Evolutionary conservation across 2,329 filamentous ascomycete species (phyloP), one percentile per base, ranked within the genome.

Genomic region (Anisogramma anomala): DNA sequence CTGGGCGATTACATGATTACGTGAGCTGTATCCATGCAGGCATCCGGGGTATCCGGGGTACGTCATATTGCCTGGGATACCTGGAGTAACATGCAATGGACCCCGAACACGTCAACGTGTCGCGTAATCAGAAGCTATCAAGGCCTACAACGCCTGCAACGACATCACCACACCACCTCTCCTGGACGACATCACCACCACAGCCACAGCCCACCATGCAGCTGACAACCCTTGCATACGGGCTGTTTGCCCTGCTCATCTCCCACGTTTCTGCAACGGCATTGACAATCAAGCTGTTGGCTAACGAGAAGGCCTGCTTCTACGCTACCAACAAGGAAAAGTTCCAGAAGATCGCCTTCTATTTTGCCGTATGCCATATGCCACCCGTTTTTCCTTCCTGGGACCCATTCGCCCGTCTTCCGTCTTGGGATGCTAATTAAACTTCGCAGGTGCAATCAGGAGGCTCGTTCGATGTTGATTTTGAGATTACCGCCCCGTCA

Each of bases 221-320:
- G 66, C 61, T 80, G 50, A 66, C 71, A 48, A 62, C 72, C 49
- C 54, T 84, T 47, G 65, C 77, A 40, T 68, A 74, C 53, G 77
- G 81, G 67, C 72, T 91, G 40, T 58, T 93, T 60, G 82, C 82
- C 66, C 77, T 72, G 55, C 63, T 84, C 49, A 66, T 78, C 43
- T 79, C 82, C 46, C 68, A 82, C 46, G 82, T 81, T 39, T 79
- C 83, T 40, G 87, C 86, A 27, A 98, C 91, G 4, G 88, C 91
- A 30, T 72, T 98, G 58, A 98, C 91, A 35, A 98, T 95, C 71
- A 85, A 88, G 65, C 72, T 98, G 34, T 67, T 72, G 39, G 84
- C 91, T 37, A 84, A 93, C 67, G 91, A 96, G 71, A 87, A 84
- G 65, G 86, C 91, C 46, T 98, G 91, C 70, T 98, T 98, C 76